Evolutionary conservation across 306 rosid species (phyloP), one percentile per base, ranked within the genome.

Genomic region (Boehmeria nivea): DNA sequence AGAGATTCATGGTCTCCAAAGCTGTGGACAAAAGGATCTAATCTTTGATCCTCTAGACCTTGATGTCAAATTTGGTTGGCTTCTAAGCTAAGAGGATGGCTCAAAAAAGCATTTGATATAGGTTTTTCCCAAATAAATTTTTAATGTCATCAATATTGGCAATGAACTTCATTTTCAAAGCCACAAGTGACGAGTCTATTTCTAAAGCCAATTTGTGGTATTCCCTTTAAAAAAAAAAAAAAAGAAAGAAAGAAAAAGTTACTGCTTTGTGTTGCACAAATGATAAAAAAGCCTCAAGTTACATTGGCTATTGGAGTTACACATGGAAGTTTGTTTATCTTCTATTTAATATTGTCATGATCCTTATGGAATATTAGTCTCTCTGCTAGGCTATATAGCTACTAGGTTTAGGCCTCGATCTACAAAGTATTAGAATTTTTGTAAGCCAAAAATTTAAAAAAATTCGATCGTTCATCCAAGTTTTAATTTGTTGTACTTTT

Each of bases 21-120:
- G 89, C 78, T 65, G 78, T 64, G 79, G 89, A 86, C 97, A 89
- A 58, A 76, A 86, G 75, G 61, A 89, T 89, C 95, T 78, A 57
- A 62, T 64, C 79, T 73, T 83, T 75, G 87, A 83, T 86, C 80
- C 86, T 69, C 72, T 63, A 31, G 48, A 63, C 68, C 71, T 83
- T 69, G 45, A 66, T 81, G 89, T 89, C 82, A 86, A 83, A 67
- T 76, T 59, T 81, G 77, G 85, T 71, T 86, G 81, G 78, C 81
- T 80, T 75, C 76, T 54, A 40, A 76, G 66, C 71, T 49, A 71
- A 61, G 74, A 52, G n/a, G n/a, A n/a, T n/a, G n/a, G 73, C 70
- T 24, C 13, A 38, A 51, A 36, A n/a, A 79, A 61, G 78, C 52
- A 75, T 61, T 69, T 70, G 21, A 68, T 28, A n/a, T n/a, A 25